Evolutionary conservation across 1,139 yeast species (phyloP).

Genomic region (Scheffersomyces insectosa): DNA sequence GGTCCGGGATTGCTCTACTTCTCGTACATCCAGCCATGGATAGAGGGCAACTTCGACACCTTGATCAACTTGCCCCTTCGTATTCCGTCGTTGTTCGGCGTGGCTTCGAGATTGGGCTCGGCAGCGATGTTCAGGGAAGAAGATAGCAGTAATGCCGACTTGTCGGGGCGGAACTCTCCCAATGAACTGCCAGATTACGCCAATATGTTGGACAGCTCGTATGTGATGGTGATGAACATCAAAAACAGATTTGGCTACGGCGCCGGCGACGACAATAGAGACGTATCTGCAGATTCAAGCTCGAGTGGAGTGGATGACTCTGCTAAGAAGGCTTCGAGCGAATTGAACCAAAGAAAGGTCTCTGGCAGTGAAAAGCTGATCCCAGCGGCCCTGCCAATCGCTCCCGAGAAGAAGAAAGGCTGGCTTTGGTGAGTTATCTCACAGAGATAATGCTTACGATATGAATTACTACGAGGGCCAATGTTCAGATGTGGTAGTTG

Average conservation of each 20-base stretch:
- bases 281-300: background rate
- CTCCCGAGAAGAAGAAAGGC: slow-evolving; percentile 18
- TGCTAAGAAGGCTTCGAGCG: slow-evolving; percentile 28
- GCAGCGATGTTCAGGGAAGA: background rate
- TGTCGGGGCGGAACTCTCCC: background rate
- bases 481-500: too few species aligned
- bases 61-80: background rate
- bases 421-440: slow-evolving; percentile 29
- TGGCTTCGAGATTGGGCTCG: background rate
- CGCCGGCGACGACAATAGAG: slow-evolving; percentile 1
- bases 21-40: slow-evolving; percentile 31
- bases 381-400: background rate
- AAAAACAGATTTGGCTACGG: slow-evolving; percentile 10
- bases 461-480: background rate
- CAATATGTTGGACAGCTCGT: slow-evolving; percentile 14
- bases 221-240: slow-evolving; percentile 15
- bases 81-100: background rate
- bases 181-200: background rate
- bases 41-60: slow-evolving; percentile 21
- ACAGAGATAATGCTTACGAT: background rate
- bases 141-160: background rate
- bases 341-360: slow-evolving; percentile 10
- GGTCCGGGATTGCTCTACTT: slow-evolving; percentile 45
- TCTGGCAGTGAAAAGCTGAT: background rate
- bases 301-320: slow-evolving; percentile 40